Evolutionary conservation across 495 filamentous ascomycete genomes (phyloP), one percentile per base, ranked within the genome.

Genomic region (Annulohypoxylon bovei): DNA sequence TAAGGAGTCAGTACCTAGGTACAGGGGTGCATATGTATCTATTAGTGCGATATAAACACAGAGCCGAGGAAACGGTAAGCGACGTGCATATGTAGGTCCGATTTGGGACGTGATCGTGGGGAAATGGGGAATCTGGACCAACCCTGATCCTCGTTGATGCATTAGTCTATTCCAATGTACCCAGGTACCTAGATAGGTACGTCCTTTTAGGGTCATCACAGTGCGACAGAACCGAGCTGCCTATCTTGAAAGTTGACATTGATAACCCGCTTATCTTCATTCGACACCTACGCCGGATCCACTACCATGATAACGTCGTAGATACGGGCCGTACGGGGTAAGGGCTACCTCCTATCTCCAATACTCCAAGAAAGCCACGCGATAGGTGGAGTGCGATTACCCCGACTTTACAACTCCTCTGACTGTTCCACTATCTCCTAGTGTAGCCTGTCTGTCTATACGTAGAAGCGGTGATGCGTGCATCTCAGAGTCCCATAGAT

Each of bases 391-490:
- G 64, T 67, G 46, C 46, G 42, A 42, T 47, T 67, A 55, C 64
- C 64, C 64, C 55, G 64, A 67, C 56, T 67, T 61, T 16, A 33
- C 44, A 44, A 67, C 64, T 65, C 62, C 32, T 57, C 62, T 37
- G 23, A 50, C n/a, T n/a, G 11, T 7, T 32, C 28, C 4, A 6
- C 49, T 53, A 16, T 50, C 23, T 28, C 3, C 49, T 33, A 18
- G 28, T 28, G 25, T 16, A 53, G 8, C 14, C 1, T 12, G 52
- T 27, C 22, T 22, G 18, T 35, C 28, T 23, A 22, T 39, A 39
- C 20, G 33, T 39, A 64, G 50, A 47, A n/a, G 16, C 33, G 18
- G 16, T 46, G 44, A 28, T 56, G 28, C 52, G 12, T 47, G 39
- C 39, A 46, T 65, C 28, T 33, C 50, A 56, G 46, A 42, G 52